Percentiles rank a stretch among this genome's conserved stretches.
phyloP scores from a whole-genome alignment of 2,329 filamentous ascomycete genomes.

The Dothistroma septosporum region DNA sequence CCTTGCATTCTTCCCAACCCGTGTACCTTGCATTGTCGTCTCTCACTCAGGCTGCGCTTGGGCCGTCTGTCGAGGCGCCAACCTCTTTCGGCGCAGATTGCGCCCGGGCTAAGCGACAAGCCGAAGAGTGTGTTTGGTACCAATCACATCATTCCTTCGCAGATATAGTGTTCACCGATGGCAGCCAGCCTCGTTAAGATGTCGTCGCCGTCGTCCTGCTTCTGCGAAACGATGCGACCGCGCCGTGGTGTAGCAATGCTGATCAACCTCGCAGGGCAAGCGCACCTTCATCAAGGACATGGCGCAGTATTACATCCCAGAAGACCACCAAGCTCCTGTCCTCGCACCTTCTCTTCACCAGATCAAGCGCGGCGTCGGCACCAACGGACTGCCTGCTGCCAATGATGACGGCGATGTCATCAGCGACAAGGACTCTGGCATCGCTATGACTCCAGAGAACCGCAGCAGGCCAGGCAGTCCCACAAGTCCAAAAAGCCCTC shows the following conservation, averaged over 20 bases:
- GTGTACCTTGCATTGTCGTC: conserved; percentile 5
- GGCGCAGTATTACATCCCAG: conserved; percentile 82
- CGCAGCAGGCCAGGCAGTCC: conserved; percentile 25
- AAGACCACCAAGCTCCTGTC: conserved; percentile 60
- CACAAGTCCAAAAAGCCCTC: conserved; percentile 31
- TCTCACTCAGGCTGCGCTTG: conserved; percentile 6
- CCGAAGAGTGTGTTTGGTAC: background rate
- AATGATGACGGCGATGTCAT: conserved; percentile 31
- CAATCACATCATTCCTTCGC: background rate
- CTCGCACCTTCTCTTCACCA: conserved; percentile 72
- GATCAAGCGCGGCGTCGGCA: conserved; percentile 57
- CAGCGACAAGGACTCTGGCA: conserved; percentile 29
- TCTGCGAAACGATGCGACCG: background rate
- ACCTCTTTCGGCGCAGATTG: background rate
- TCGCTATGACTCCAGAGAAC: conserved; percentile 20
- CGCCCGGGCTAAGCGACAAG: background rate
- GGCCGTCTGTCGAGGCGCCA: background rate
- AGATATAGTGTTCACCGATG: background rate
- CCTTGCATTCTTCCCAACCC: background rate
- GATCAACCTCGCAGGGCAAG: conserved; percentile 60
- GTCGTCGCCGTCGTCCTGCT: background rate
- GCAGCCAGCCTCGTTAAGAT: background rate
- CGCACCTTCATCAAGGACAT: conserved; percentile 98
- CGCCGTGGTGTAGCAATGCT: background rate
- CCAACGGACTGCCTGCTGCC: conserved; percentile 33